Base-by-base conservation (phyloP, 1,284 basidiomycete species). In the Tilletiopsis washingtonensis region DNA sequence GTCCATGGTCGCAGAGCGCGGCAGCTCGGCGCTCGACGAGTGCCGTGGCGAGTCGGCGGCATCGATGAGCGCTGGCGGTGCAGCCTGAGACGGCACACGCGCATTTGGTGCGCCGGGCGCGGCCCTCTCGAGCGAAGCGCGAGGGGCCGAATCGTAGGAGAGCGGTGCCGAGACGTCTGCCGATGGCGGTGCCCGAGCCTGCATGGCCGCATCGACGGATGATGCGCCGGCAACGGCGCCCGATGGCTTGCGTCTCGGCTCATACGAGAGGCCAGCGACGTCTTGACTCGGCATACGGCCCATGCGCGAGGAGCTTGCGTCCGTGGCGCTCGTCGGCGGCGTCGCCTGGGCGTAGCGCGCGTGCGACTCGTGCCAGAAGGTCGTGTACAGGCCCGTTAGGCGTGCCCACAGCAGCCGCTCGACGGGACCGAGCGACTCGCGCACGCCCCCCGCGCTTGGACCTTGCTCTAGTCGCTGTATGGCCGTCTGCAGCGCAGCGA, bases 311-410 rank as follows among this genome's bases (percentile, higher is more conserved):
- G 12, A 12, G 32, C 32, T 34, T 17, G 32, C 12, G 12, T 1
- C 32, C 17, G 32, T 17, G 32, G 32, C 32, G 12, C 17, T 17
- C 12, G 12, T 34, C 12, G 12, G 12, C 17, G 12, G 12, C 32
- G 32, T 17, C 17, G 12, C 17, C 32, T 34, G 32, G 32, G 12
- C 12, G 21, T 11, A 6, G 38, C 9, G 17, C 38, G 38, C 38
- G 1, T 26, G 42, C 24, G 37, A 19, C 37, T 48, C 46, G 23
- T 47, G 37, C 50, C 50, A 52, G 20, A 49, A 52, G 11, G 37
- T 15, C n/a, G 32, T 41, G 36, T 50, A 52, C 5, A 52, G 36
- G 9, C 20, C 45, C 14, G 26, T 15, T 4, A 52, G 41, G 27
- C 50, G 34, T 2, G 32, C 41, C 47, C 36, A 52, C 5, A 52